phyloP scores from a whole-genome alignment of 2,329 filamentous ascomycete species.

The Diplodia mutila region DNA sequence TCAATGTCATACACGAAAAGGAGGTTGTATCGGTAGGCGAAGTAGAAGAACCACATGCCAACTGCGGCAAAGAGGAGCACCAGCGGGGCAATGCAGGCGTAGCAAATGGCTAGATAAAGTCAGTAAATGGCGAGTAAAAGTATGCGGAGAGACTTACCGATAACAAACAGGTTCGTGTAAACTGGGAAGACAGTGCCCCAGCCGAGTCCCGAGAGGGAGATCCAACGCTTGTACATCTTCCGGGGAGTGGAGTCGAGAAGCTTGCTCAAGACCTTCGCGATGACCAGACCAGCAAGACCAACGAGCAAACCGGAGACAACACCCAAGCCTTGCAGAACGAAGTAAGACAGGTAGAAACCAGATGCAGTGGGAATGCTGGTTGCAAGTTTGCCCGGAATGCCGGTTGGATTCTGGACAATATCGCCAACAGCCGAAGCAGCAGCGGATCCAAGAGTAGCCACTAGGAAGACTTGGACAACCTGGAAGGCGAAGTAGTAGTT shows the following conservation, averaged over 20 bases:
- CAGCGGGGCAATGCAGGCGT: conserved; percentile 54
- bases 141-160: conserved; percentile 44
- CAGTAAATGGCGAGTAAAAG: background rate
- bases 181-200: conserved; percentile 49
- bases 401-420: conserved; percentile 66
- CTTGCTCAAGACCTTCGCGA: conserved; percentile 75
- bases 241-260: conserved; percentile 74
- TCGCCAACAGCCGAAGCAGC: conserved; percentile 65
- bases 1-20: conserved; percentile 53
- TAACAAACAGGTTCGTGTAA: conserved; percentile 46
- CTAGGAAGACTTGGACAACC: conserved; percentile 87
- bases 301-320: conserved; percentile 75
- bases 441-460: conserved; percentile 80
- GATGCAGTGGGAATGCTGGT: conserved; percentile 77
- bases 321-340: conserved; percentile 86
- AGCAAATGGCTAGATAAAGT: conserved; percentile 44
- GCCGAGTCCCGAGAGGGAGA: conserved; percentile 38
- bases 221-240: conserved; percentile 44
- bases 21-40: conserved; percentile 55
- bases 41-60: conserved; percentile 50
- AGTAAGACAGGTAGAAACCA: conserved; percentile 96
- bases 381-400: conserved; percentile 68
- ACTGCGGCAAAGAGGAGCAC: conserved; percentile 52
- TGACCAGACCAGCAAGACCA: conserved; percentile 72
- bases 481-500: conserved; percentile 91